Percentiles rank a stretch among this genome's conserved stretches.
Conservation (phyloP, 2,329 filamentous ascomycete species). For the Exophiala calicioides region DNA sequence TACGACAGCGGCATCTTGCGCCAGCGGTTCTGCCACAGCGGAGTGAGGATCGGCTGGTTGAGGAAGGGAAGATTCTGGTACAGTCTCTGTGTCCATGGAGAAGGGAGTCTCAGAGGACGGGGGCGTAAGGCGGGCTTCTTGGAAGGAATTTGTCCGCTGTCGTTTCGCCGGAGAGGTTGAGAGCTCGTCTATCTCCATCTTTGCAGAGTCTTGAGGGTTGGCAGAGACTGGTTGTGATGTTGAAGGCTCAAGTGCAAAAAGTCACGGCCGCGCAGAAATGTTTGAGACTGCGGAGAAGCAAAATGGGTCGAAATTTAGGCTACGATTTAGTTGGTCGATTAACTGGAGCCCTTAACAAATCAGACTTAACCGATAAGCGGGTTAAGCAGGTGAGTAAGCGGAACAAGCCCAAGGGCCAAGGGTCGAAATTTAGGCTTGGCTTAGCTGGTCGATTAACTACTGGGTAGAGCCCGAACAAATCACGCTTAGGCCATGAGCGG, state of each 20-base stretch:
- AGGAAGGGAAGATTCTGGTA: not conserved
- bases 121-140: slow-evolving; percentile 7
- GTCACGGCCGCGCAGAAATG: not conserved
- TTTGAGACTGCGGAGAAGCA: not conserved
- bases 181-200: slow-evolving; percentile 27
- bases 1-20: not conserved
- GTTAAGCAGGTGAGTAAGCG: too few species aligned
- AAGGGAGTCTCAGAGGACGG: not conserved
- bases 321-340: too few species aligned
- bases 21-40: not conserved
- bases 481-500: too few species aligned
- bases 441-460: too few species aligned
- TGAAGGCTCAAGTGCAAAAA: too few species aligned
- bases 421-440: too few species aligned
- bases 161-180: slow-evolving; percentile 29
- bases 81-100: not conserved
- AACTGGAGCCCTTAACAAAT: too few species aligned
- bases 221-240: too few species aligned
- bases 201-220: not conserved
- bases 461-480: too few species aligned
- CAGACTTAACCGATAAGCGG: too few species aligned
- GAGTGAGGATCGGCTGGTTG: not conserved
- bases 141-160: slow-evolving; percentile 24
- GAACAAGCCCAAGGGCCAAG: too few species aligned
- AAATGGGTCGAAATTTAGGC: too few species aligned